These are phyloP conservation scores for Aspergillus sp. DNA, from an alignment of 2,329 filamentous ascomycete genomes.

Conservation along the genomic window DNA sequence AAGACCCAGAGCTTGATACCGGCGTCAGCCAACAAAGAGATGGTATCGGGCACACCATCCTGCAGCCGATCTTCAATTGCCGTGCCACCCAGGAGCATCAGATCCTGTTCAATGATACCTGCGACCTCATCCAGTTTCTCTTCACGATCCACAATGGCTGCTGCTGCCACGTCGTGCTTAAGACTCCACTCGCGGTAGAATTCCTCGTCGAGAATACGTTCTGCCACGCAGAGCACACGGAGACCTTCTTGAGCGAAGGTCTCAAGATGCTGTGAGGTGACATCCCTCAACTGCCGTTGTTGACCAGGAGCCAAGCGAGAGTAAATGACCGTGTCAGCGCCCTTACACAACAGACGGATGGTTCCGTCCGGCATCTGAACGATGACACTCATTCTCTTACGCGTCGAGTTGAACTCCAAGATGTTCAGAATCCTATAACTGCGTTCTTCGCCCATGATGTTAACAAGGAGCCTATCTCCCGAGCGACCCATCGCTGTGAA, in stretches of 20 bases:
- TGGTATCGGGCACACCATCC: conserved; percentile 5
- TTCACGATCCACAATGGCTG: conserved; percentile 7
- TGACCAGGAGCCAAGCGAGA: conserved; percentile 7
- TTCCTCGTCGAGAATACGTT: neutral
- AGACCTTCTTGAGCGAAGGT: conserved; percentile 8
- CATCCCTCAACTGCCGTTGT: neutral
- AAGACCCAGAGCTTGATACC: conserved; percentile 98
- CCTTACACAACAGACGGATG: conserved; percentile 6
- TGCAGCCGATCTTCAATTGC: conserved; percentile 83
- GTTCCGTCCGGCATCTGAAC: conserved; percentile 9
- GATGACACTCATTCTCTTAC: conserved; percentile 7
- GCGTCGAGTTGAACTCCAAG: conserved; percentile 6
- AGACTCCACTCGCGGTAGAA: conserved; percentile 5
- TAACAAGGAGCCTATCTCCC: neutral
- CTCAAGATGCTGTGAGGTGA: neutral
- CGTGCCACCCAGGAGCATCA: neutral
- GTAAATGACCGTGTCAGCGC: conserved; percentile 2
- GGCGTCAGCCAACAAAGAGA: conserved; percentile 55
- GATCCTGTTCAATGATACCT: conserved; percentile 1
- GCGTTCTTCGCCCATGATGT: conserved; percentile 7
- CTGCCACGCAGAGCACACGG: conserved; percentile 4
- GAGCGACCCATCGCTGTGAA: conserved; percentile 3
- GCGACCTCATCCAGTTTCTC: conserved; percentile 6
- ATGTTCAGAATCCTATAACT: conserved; percentile 5
- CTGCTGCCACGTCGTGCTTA: conserved; percentile 7